Base-by-base conservation (phyloP, 2,329 filamentous ascomycete species). In the Nigrospora sphaerica region DNA sequence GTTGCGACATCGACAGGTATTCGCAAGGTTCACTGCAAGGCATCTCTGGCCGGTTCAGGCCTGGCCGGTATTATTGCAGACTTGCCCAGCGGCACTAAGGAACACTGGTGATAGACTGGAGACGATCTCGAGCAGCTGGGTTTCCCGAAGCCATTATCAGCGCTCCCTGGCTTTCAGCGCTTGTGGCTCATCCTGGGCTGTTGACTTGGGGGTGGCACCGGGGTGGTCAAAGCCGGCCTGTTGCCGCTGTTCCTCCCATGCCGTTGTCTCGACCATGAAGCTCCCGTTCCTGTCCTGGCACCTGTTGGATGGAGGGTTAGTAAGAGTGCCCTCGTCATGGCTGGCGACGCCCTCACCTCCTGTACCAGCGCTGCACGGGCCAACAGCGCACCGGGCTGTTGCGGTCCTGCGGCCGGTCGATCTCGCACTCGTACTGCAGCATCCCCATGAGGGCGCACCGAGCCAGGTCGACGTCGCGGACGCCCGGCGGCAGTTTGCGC, bases 191-290 rank as follows among this genome's bases (percentile, higher is more conserved):
- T 28, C 23, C 6, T 28, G 23, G 23, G 23, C 23, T 28, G 23
- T 28, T 28, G 23, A 5, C 10, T 28, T 28, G 23, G 23, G 23
- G 23, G 23, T 9, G 7, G 23, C 23, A 6, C 23, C 23, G 23
- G 23, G 23, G 23, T 5, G 6, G 23, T 28, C 23, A 6, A 28
- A 28, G 23, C 23, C 23, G 23, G 23, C 5, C 23, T 28, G 23
- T 10, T 28, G 23, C 23, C 23, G 32, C 33, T 37, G 18, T 49
- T 62, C 70, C 63, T 84, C 80, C 80, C 80, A 84, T 38, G 73
- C 70, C 12, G 81, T 84, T 19, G 81, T 85, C 65, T 85, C 81
- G 38, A 82, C 75, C 60, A 69, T 74, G 54, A 84, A 85, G 9
- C 48, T 66, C 5, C 76, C 77, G 13, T 77, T 76, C 54, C 66